These are phyloP conservation scores for Penicillium sp. DNA, from an alignment of 2,329 filamentous ascomycete species.

Conservation along the genomic window DNA sequence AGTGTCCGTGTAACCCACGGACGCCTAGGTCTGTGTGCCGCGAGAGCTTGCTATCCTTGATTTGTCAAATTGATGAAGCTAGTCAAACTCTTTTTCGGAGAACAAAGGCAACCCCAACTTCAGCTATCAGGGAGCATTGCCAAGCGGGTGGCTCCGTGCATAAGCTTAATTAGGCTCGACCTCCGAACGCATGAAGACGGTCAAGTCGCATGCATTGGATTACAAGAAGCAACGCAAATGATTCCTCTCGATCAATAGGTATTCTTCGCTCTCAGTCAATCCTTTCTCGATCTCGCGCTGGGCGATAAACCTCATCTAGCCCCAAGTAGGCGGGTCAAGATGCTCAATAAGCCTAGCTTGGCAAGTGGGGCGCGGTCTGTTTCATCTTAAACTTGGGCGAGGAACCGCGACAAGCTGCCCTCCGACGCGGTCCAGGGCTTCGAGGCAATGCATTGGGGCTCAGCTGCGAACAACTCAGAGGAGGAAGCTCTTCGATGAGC, in stretches of 20 bases:
- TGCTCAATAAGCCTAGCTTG: conserved; percentile 8
- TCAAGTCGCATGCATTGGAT: neutral
- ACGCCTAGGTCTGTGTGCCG: neutral
- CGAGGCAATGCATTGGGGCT: neutral
- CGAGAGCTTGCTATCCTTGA: neutral
- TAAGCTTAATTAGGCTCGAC: conserved; percentile 15
- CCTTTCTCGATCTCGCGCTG: neutral
- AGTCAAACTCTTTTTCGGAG: neutral
- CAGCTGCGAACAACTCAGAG: neutral
- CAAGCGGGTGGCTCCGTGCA: neutral
- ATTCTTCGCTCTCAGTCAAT: neutral
- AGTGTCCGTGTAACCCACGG: conserved; percentile 18
- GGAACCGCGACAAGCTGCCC: too few relatives aligned
- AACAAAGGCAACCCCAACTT: neutral
- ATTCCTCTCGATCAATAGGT: conserved; percentile 6
- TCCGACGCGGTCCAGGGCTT: neutral
- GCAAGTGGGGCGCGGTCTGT: conserved; percentile 13
- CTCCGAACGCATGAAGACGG: neutral
- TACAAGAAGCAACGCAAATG: neutral
- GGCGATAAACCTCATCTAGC: conserved; percentile 7
- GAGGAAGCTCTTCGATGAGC: neutral
- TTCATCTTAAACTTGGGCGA: conserved; percentile 12
- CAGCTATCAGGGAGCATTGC: neutral
- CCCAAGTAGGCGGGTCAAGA: neutral
- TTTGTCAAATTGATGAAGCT: neutral